Base-by-base conservation (phyloP, 139 green algal species). In the Axilococcus clingmanii region DNA sequence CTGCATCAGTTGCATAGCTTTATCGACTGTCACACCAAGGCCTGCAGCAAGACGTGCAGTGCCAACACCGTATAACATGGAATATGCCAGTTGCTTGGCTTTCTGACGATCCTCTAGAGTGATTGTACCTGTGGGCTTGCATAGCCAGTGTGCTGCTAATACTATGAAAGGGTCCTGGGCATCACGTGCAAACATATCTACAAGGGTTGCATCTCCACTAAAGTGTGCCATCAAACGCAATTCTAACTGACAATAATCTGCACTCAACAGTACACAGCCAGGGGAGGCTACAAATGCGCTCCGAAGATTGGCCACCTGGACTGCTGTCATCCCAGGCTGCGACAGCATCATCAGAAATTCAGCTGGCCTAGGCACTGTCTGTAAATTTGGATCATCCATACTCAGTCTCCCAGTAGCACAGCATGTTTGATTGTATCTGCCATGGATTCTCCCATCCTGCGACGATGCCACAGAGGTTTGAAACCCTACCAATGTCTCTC, bases 201-300 rank as follows among this genome's bases (percentile, higher is more conserved):
- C 29, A 61, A 96, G 75, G 9, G 28, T 66, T 0, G 30, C 22
- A 41, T 96, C 88, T 0, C 60, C 47, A 4, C 61, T 74, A 38
- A 96, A 83, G 71, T 96, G 88, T 17, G 87, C 88, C 80, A 95
- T 91, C 7, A 96, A 37, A 17, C 88, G 80, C 38, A 96, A 58
- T 79, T 96, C 88, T 2, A 95, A 55, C 77, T 87, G 80, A 29
- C 67, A 71, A 63, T 95, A 96, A 58, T 96, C 88, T 5, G 81
- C 84, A 1, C 75, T 57, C 19, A 69, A 44, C 44, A 80, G 50
- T 11, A 75, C 37, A 19, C 24, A 45, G 24, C 67, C 67, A 1
- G 44, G 41, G 8, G 60, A 40, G 2, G 63, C 72, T 35, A 72
- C 59, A 48, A 80, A 70, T 1, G 58, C 66, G 7, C 36, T 19